Base-by-base conservation (phyloP, 2,329 filamentous ascomycete species). In the Xylariomycetidae sp. region DNA sequence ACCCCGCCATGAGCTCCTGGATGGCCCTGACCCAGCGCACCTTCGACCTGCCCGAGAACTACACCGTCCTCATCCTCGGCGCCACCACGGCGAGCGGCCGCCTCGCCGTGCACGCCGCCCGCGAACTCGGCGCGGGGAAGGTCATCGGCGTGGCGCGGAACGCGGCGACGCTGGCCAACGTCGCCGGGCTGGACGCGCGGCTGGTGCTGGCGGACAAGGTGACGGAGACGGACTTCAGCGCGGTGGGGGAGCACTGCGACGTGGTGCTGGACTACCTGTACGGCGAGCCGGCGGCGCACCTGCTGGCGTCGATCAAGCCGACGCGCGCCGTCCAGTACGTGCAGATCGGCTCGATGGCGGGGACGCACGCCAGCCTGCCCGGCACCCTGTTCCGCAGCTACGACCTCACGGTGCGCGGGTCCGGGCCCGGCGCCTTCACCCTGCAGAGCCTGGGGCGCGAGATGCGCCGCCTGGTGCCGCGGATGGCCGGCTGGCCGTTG, bases 241-340 rank as follows among this genome's bases (percentile, higher is more conserved):
- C 52, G 7, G 55, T 67, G 0, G n/a, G n/a, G n/a, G n/a, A n/a
- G n/a, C 61, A 65, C 22, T 65, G 66, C 19, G 72, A 78, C 39
- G 60, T 77, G 3, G 61, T 78, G 4, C 54, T 79, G 2, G 73
- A 79, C 46, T 79, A 76, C 45, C 54, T 79, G 6, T 76, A 71
- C 51, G 74, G 73, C 0, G 55, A 60, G 0, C 58, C 64, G 12
- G 52, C 64, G 0, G 43, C 58, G 9, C 60, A 62, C 5, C 50
- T 69, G 8, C 54, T 76, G 6, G 44, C 50, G 5, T 60, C 59
- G 4, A 46, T 73, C 13, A 58, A 53, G 22, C 14, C 26, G 12
- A 50, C 49, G 19, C 60, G 57, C n/a, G 59, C 66, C 0, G 58
- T 72, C 16, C 70, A 74, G 37, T 74, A 70, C 48, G 64, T 76